A percentile compares a stretch with the other conserved stretches of the same genome.
Evolutionary conservation across 345 rosid species (phyloP).

Genomic region (Microthlaspi erraticum): DNA sequence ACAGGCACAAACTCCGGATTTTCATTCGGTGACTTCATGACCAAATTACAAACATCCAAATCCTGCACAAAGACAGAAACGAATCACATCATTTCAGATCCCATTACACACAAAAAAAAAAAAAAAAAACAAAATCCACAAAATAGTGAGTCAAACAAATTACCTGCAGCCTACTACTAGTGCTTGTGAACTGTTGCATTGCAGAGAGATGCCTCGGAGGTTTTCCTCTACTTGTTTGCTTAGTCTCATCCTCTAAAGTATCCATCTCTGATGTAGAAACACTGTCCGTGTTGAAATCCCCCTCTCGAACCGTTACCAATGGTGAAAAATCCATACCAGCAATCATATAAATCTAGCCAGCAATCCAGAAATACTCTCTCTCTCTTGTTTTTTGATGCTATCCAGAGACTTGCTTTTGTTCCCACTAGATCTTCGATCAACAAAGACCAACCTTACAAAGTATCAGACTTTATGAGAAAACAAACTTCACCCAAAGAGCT

Average conservation of each 20-base stretch:
- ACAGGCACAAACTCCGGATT: conserved; percentile 60
- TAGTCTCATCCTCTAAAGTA: conserved; percentile 52
- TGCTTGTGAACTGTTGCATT: conserved; percentile 50
- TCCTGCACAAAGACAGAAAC: conserved; percentile 54
- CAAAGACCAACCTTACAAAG: conserved; percentile 17
- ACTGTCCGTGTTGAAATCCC: conserved; percentile 49
- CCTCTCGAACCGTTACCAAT: conserved; percentile 55
- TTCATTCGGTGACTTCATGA: conserved; percentile 59
- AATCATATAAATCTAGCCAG: conserved; percentile 43
- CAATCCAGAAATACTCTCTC: conserved; percentile 18
- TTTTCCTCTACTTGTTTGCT: conserved; percentile 60
- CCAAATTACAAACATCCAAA: conserved; percentile 58
- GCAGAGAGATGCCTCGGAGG: conserved; percentile 75
- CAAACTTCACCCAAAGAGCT: conserved; percentile 27
- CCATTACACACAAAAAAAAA: background rate
- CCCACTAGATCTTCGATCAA: conserved; percentile 31
- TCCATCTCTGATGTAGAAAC: conserved; percentile 50
- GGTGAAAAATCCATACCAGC: conserved; percentile 70
- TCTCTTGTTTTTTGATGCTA: background rate
- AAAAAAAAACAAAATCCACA: background rate
- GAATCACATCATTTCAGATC: conserved; percentile 6
- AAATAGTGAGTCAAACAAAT: conserved; percentile 26
- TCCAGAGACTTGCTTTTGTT: conserved; percentile 5
- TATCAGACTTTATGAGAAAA: conserved; percentile 19
- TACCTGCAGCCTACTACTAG: conserved; percentile 59